These are phyloP conservation scores for Leptographium radiaticola DNA, from an alignment of 2,329 filamentous ascomycete genomes.

Conservation along the genomic window DNA sequence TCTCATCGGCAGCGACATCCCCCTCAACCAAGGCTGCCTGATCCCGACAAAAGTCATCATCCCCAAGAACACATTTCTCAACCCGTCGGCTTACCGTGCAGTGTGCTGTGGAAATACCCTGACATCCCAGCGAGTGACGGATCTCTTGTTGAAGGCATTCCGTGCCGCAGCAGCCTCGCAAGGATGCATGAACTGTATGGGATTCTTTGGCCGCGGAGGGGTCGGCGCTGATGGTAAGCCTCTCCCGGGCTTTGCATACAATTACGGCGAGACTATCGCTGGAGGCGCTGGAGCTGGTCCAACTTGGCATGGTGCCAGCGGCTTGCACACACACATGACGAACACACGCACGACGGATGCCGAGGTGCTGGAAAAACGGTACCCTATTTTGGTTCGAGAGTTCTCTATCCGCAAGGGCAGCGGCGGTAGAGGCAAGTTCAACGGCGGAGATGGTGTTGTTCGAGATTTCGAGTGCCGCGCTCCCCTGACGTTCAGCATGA, in stretches of 20 bases:
- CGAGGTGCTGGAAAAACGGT: conserved; percentile 21
- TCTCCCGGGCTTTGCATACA: neutral
- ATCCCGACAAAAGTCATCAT: conserved; percentile 18
- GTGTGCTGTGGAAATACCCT: conserved; percentile 27
- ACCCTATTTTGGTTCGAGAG: conserved; percentile 17
- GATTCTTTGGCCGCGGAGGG: conserved; percentile 55
- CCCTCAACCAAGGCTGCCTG: conserved; percentile 25
- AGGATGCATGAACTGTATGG: conserved; percentile 45
- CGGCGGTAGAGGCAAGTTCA: conserved; percentile 17
- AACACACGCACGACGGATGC: conserved; percentile 19
- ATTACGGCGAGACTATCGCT: conserved; percentile 16
- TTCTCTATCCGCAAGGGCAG: conserved; percentile 16
- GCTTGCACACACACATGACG: conserved; percentile 16
- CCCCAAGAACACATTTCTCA: conserved; percentile 19
- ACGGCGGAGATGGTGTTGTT: conserved; percentile 19
- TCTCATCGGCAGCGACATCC: conserved; percentile 21
- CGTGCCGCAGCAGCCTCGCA: conserved; percentile 13
- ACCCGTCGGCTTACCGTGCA: conserved; percentile 14
- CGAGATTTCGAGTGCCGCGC: conserved; percentile 20
- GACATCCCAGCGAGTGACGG: conserved; percentile 19
- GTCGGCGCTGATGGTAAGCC: conserved; percentile 17
- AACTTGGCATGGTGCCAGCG: conserved; percentile 13
- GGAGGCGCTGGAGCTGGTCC: conserved; percentile 20
- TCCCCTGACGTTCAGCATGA: conserved; percentile 20
- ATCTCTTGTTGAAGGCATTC: conserved; percentile 19